Conservation (phyloP, 1,139 yeast species). For the Blastobotrys arbuscula region DNA sequence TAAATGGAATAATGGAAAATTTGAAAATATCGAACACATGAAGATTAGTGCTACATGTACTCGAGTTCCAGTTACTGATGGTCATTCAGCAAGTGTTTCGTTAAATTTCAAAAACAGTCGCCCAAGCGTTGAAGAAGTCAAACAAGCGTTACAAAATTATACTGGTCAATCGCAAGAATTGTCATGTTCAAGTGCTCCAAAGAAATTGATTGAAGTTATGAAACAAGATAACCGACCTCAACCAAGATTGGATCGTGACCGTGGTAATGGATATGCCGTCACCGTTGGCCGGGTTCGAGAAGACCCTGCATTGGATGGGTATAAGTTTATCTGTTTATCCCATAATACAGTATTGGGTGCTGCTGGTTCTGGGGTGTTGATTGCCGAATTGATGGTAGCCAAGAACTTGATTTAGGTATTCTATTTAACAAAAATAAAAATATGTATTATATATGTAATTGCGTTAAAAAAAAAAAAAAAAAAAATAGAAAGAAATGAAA, state of each 20-base stretch:
- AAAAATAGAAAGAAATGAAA: not conserved
- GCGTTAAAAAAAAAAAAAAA: not conserved
- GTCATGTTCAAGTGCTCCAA: conserved; percentile 89
- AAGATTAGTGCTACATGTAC: conserved; percentile 94
- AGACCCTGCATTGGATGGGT: conserved; percentile 79
- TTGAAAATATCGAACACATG: conserved; percentile 42
- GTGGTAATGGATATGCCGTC: conserved; percentile 92
- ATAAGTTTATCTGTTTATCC: conserved; percentile 91
- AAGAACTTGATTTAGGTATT: conserved; percentile 56
- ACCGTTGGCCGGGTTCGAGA: conserved; percentile 92
- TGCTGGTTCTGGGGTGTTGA: conserved; percentile 97
- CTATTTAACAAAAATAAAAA: not conserved
- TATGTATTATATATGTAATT: not conserved
- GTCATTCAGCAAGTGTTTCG: conserved; percentile 94
- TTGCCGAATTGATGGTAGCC: conserved; percentile 83
- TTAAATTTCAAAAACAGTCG: conserved; percentile 77
- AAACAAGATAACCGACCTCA: conserved; percentile 95
- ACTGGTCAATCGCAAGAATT: conserved; percentile 76
- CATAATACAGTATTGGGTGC: conserved; percentile 98
- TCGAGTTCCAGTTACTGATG: conserved; percentile 95
- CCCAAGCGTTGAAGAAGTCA: conserved; percentile 78
- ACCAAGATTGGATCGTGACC: conserved; percentile 94
- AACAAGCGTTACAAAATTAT: conserved; percentile 63
- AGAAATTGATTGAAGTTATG: conserved; percentile 82
- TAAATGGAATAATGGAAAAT: conserved; percentile 39